phyloP scores from a whole-genome alignment of 2,329 filamentous ascomycete species.

The Calycina marina region DNA sequence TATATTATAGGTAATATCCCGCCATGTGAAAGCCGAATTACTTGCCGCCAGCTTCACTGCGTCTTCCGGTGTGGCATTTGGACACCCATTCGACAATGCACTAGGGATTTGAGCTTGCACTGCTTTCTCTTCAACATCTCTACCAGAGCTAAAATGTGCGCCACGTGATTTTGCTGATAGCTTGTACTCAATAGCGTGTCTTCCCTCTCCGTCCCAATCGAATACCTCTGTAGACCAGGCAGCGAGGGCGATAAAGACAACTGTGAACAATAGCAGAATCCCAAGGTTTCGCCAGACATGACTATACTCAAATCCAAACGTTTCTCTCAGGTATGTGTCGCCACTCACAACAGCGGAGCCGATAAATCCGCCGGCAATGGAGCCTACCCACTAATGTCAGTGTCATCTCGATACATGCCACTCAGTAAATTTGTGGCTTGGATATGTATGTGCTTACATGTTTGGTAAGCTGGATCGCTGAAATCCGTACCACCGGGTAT shows the following conservation, averaged over 20 bases:
- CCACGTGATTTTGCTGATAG: constrained; percentile 25
- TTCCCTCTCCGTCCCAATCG: constrained; percentile 63
- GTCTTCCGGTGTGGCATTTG: no score
- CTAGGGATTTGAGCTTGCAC: no score
- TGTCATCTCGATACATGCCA: no score
- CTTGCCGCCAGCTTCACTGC: constrained; percentile 16
- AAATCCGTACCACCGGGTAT: constrained; percentile 25
- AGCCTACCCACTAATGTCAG: no score
- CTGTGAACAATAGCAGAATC: constrained; percentile 50
- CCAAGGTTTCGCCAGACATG: constrained; percentile 40
- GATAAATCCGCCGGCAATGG: constrained; percentile 38
- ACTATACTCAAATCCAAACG: constrained; percentile 41
- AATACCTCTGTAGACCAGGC: constrained; percentile 44
- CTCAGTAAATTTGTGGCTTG: no score
- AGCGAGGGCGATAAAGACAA: constrained; percentile 48
- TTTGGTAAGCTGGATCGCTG: constrained; percentile 25
- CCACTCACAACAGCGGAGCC: constrained; percentile 40
- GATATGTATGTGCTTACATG: no score
- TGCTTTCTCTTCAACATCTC: constrained; percentile 16
- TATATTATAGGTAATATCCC: constrained; percentile 54
- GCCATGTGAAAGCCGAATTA: constrained; percentile 22
- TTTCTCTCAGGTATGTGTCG: constrained; percentile 38
- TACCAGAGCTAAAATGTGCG: constrained; percentile 20
- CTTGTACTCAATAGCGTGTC: constrained; percentile 62
- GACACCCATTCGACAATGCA: no score